Evolutionary conservation across 2,329 filamentous ascomycete genomes (phyloP).

Genomic region (Calycina herbarum): DNA sequence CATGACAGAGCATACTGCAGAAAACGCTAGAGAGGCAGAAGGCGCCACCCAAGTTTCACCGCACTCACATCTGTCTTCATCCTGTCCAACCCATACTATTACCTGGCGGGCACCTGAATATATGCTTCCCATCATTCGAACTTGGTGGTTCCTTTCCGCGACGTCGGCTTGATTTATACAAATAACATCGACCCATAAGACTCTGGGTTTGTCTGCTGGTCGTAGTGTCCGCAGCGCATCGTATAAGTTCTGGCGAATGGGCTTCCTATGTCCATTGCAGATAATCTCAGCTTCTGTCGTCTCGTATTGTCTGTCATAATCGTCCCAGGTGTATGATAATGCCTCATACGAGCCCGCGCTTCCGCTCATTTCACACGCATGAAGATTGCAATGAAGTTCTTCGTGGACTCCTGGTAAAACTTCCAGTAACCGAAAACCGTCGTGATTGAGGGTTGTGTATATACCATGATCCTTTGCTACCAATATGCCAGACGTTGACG

Average conservation of each 20-base stretch:
- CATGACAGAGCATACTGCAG: not conserved
- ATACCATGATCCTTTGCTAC: no score
- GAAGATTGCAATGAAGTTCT: not conserved
- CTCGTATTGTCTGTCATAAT: not conserved
- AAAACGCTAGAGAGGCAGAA: not conserved
- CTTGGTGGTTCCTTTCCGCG: constrained; percentile 5
- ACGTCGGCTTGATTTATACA: constrained; percentile 10
- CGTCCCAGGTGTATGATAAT: not conserved
- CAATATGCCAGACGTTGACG: no score
- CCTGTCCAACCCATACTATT: constrained; percentile 2
- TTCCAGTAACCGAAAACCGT: not conserved
- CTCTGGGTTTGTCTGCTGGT: not conserved
- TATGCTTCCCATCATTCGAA: constrained; percentile 9
- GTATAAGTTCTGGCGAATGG: not conserved
- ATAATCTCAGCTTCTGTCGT: not conserved
- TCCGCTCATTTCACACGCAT: not conserved
- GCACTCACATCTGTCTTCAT: not conserved
- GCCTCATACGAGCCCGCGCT: not conserved
- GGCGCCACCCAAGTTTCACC: not conserved
- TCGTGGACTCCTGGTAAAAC: not conserved
- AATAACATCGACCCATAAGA: constrained; percentile 7
- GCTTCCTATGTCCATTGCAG: not conserved
- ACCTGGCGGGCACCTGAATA: constrained; percentile 4
- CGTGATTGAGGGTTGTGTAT: not conserved
- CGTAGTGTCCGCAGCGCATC: not conserved